Base-by-base conservation (phyloP, 2,329 filamentous ascomycete species). In the Lojkania enalia region DNA sequence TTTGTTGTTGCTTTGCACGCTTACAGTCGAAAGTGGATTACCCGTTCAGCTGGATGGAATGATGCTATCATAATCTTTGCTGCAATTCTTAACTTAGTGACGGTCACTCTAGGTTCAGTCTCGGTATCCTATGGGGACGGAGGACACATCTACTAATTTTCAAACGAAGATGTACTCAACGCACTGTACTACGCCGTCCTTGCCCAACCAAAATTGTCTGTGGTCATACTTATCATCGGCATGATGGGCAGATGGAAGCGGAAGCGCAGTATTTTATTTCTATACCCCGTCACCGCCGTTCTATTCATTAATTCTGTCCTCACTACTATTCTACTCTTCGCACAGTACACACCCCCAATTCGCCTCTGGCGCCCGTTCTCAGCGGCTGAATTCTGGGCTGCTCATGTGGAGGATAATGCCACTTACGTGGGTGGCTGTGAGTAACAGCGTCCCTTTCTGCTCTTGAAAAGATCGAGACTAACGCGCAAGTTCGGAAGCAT, bases 31-130 rank as follows among this genome's bases (percentile, higher is more conserved):
- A 20, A 27, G 15, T 43, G 5, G 15, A 13, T 43, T 6, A 43
- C 40, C 7, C 31, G 23, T 12, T 37, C 30, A 7, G 12, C 32
- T 6, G 40, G 31, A 9, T 43, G 40, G 40, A 30, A 29, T 32
- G 40, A 43, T 16, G 40, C 32, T 12, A 27, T 43, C 32, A 43
- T 43, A 14, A 20, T 43, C 13, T 4, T 30, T 9, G 40, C 31
- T 11, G 18, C 6, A 23, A 36, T 43, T 5, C 21, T 37, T 5
- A 27, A 43, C 20, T 29, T 43, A 7, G 18, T 36, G 14, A 4
- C 32, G 4, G 20, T 21, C 32, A 20, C 40, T 5, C n/a, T 43
- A 3, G n/a, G 16, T 23, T 23, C 31, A 13, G 40, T 43, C 4
- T 5, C 40, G 31, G 29, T 43, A 14, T 4, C 4, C 21, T 43